Evolutionary conservation across 148 eudicot genomes (phyloP).

Genomic region (Rhododendron henanense): DNA sequence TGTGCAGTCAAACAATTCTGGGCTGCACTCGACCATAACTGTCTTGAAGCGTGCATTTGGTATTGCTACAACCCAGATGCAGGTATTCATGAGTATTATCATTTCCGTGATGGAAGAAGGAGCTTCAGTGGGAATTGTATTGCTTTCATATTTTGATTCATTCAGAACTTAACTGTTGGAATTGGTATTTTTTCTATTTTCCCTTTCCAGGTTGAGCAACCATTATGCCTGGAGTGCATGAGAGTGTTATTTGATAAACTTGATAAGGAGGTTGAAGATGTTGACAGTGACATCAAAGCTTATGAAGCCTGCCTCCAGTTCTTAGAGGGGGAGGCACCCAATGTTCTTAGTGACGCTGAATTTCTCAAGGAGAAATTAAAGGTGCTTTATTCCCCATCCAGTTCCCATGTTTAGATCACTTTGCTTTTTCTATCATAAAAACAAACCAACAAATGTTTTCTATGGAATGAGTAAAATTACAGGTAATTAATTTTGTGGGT

Average conservation of each 20-base stretch:
- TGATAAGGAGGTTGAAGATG: conserved; percentile 96
- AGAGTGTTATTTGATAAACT: conserved; percentile 88
- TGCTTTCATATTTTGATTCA: not conserved
- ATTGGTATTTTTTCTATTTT: not conserved
- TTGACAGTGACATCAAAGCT: conserved; percentile 71
- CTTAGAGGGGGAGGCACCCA: conserved; percentile 71
- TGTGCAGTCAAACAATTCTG: conserved; percentile 63
- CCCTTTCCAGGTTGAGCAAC: conserved; percentile 74
- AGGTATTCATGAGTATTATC: conserved; percentile 33
- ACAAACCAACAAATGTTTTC: not conserved
- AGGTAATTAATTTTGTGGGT: not conserved
- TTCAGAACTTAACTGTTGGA: not conserved
- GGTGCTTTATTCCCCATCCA: conserved; percentile 36
- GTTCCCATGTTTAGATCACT: not conserved
- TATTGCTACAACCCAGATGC: conserved; percentile 78
- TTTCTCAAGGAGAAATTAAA: conserved; percentile 84
- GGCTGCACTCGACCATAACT: conserved; percentile 78
- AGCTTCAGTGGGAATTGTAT: not conserved
- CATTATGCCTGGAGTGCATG: conserved; percentile 97
- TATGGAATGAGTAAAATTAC: not conserved
- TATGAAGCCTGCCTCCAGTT: conserved; percentile 88
- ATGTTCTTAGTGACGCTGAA: conserved; percentile 80
- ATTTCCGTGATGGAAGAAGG: not conserved
- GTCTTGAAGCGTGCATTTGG: conserved; percentile 86
- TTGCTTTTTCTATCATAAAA: not conserved